phyloP scores from a whole-genome alignment of 495 filamentous ascomycete species.

The Lasiosphaeria hispida region DNA sequence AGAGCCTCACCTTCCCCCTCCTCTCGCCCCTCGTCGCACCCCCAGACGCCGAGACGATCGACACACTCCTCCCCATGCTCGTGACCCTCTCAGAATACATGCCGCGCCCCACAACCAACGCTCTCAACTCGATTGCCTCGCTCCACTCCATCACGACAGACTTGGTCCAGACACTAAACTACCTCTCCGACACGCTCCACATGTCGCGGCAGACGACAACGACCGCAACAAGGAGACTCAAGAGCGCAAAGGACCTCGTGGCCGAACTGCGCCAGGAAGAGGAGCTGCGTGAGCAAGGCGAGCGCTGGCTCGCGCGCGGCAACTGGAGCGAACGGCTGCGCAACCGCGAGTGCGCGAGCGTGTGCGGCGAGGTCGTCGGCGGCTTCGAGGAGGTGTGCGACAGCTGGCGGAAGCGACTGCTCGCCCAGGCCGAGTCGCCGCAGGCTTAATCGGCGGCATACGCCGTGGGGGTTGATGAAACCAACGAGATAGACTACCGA shows the following conservation, averaged over 20 bases:
- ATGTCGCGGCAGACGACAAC: conserved; percentile 87
- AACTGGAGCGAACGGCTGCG: conserved; percentile 75
- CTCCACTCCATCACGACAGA: conserved; percentile 71
- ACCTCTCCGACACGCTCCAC: conserved; percentile 87
- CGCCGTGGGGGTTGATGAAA: too few species aligned
- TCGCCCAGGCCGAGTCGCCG: conserved; percentile 42
- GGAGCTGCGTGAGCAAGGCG: conserved; percentile 75
- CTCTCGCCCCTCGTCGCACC: conserved; percentile 56
- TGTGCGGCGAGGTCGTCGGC: conserved; percentile 80
- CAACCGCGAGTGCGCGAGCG: conserved; percentile 71
- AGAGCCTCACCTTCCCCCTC: conserved; percentile 75
- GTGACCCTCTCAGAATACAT: conserved; percentile 52
- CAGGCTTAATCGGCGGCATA: too few species aligned
- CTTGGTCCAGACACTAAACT: conserved; percentile 73
- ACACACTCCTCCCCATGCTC: conserved; percentile 64
- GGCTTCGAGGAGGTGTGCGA: conserved; percentile 88
- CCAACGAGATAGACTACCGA: too few species aligned
- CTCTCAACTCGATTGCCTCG: conserved; percentile 55
- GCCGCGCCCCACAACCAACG: conserved; percentile 51
- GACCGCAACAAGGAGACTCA: conserved; percentile 70
- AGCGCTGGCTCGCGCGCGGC: conserved; percentile 72
- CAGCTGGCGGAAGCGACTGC: conserved; percentile 48
- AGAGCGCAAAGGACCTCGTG: conserved; percentile 74
- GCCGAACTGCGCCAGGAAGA: conserved; percentile 79
- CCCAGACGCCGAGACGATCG: conserved; percentile 58